A percentile compares a stretch with the other conserved stretches of the same genome.
Evolutionary conservation across 495 filamentous ascomycete species (phyloP).

Genomic region (Cercophora newfieldiana): DNA sequence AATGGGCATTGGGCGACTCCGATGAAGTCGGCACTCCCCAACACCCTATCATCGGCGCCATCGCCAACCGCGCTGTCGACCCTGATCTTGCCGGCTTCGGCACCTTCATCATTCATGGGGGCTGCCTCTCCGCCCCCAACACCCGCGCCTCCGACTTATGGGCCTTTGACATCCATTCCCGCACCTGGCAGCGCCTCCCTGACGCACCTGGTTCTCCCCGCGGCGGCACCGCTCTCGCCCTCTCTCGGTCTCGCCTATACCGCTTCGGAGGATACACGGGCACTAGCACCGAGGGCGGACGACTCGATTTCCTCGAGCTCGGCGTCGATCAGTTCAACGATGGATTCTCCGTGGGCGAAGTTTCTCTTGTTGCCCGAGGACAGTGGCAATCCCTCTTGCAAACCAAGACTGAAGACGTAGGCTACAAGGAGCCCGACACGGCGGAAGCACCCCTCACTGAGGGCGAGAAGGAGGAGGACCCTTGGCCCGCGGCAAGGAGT

Average conservation of each 20-base stretch:
- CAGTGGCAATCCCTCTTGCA: constrained; percentile 41
- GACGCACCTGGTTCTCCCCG: constrained; percentile 60
- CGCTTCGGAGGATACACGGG: constrained; percentile 76
- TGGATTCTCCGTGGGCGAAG: constrained; percentile 41
- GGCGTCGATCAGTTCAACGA: constrained; percentile 51
- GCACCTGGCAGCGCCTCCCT: constrained; percentile 62
- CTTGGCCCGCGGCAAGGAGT: constrained; percentile 46
- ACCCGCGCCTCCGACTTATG: constrained; percentile 63
- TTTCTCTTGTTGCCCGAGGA: constrained; percentile 36
- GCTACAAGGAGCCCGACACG: constrained; percentile 28
- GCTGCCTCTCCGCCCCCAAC: constrained; percentile 57
- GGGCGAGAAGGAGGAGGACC: constrained; percentile 24
- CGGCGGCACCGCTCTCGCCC: constrained; percentile 63
- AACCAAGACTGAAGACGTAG: constrained; percentile 26
- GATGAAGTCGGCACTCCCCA: constrained; percentile 47
- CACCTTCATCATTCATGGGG: constrained; percentile 70
- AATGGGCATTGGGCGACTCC: constrained; percentile 46
- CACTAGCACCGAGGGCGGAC: constrained; percentile 60
- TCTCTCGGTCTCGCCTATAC: constrained; percentile 58
- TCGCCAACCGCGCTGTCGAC: constrained; percentile 48
- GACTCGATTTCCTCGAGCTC: constrained; percentile 60
- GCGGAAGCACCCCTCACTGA: constrained; percentile 26
- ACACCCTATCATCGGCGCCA: constrained; percentile 46
- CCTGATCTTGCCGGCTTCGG: constrained; percentile 51
- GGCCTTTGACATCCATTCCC: constrained; percentile 62